A percentile compares a stretch with the other conserved stretches of the same genome.
phyloP scores from a whole-genome alignment of 2,329 filamentous ascomycete genomes.

The Ascochyta viciae-villosae region DNA sequence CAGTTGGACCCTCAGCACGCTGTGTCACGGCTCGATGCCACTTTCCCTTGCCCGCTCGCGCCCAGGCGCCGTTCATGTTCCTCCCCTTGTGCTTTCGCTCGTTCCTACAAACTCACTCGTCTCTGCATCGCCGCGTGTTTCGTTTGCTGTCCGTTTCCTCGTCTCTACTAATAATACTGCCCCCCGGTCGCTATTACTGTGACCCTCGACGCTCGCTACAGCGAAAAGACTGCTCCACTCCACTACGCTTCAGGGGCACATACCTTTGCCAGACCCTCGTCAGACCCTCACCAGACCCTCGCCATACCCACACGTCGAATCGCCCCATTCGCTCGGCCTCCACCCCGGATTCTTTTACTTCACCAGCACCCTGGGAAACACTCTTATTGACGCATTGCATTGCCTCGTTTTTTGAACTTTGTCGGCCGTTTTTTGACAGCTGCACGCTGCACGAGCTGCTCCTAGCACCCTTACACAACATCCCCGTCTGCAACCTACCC shows the following conservation, averaged over 20 bases:
- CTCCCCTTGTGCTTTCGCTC: background rate
- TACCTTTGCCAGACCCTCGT: background rate
- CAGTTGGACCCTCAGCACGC: constrained; percentile 1
- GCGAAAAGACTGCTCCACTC: background rate
- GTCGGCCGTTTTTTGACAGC: constrained; percentile 32
- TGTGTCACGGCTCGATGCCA: background rate
- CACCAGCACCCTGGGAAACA: constrained; percentile 1
- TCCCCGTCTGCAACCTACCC: constrained; percentile 22
- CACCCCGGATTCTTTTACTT: constrained; percentile 1
- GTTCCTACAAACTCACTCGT: constrained; percentile 5
- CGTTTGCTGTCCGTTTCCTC: constrained; percentile 7
- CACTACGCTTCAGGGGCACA: constrained; percentile 16
- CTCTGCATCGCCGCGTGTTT: constrained; percentile 14
- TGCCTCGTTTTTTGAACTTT: background rate
- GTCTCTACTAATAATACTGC: background rate
- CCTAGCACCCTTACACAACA: constrained; percentile 44
- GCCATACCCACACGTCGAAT: background rate
- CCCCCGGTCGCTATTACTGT: constrained; percentile 7
- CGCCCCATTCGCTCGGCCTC: constrained; percentile 13
- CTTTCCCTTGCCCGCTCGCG: constrained; percentile 2
- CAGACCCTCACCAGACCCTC: no score
- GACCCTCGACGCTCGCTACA: constrained; percentile 16
- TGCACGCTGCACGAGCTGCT: constrained; percentile 29
- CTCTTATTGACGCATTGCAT: background rate
- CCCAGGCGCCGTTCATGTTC: constrained; percentile 4